These are phyloP conservation scores for Blastobotrys arbuscula DNA, from an alignment of 1,139 yeast species.

Conservation along the genomic window DNA sequence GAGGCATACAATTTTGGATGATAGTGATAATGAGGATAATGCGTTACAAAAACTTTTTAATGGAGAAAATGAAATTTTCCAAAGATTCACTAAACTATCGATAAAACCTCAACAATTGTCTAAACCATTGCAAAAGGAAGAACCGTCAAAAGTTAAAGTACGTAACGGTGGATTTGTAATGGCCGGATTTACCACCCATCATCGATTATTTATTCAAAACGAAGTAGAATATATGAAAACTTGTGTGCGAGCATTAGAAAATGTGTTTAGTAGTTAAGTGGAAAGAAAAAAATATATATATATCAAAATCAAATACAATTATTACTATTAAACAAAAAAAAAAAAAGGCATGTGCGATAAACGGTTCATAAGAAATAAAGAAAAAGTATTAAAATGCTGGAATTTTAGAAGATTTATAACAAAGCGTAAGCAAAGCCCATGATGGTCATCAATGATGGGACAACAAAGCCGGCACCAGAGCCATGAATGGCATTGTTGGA, in stretches of 20 bases:
- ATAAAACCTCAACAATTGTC: not conserved
- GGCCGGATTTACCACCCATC: constrained; percentile 42
- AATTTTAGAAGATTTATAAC: constrained; percentile 1
- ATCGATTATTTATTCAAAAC: constrained; percentile 37
- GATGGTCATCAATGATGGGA: constrained; percentile 9
- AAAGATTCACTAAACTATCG: constrained; percentile 5
- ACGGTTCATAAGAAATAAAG: not conserved
- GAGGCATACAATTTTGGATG: not conserved
- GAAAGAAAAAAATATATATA: not conserved
- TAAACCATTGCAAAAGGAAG: not conserved
- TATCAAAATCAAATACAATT: not conserved
- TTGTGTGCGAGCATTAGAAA: constrained; percentile 29
- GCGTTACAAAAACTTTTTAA: not conserved
- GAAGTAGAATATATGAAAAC: constrained; percentile 44
- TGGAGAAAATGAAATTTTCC: constrained; percentile 7
- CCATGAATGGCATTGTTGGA: constrained; percentile 12
- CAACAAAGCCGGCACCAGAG: constrained; percentile 8
- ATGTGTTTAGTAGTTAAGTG: not conserved
- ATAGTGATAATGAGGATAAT: not conserved
- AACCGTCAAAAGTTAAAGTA: constrained; percentile 37
- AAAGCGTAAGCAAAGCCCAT: constrained; percentile 9
- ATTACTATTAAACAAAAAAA: not conserved
- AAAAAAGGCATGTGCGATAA: not conserved
- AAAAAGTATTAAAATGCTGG: not conserved
- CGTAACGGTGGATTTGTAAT: constrained; percentile 56